These are phyloP conservation scores for Lolium perenne DNA, from an alignment of 176 grass and related monocot genomes.

Conservation along the genomic window DNA sequence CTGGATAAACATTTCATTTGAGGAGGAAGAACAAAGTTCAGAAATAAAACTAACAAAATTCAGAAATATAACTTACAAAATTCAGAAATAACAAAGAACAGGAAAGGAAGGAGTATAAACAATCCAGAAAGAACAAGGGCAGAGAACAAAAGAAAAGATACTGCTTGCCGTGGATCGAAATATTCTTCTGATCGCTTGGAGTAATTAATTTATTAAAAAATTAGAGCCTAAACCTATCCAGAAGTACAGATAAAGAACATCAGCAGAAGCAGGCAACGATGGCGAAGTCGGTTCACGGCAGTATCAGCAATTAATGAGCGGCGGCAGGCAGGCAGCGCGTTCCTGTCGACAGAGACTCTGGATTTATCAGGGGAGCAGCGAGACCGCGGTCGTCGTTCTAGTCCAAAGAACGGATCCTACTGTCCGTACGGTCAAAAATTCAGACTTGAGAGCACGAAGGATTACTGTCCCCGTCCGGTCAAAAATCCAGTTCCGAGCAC, in stretches of 20 bases:
- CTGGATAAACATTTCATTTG: no score
- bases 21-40: neutral
- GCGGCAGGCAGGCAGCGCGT: neutral
- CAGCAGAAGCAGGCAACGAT: neutral
- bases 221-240: neutral
- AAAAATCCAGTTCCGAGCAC: neutral
- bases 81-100: no score
- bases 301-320: neutral
- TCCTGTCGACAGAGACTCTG: neutral
- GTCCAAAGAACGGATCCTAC: neutral
- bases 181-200: neutral
- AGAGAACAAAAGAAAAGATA: conserved; percentile 15
- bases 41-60: no score
- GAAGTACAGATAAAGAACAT: neutral
- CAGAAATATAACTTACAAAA: no score
- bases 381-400: conserved; percentile 21
- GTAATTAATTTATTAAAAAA: neutral
- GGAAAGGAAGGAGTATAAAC: no score
- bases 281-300: neutral
- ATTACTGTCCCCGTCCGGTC: neutral
- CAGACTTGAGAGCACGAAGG: no score
- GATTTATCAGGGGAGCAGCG: neutral
- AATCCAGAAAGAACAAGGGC: neutral
- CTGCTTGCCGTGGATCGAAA: neutral
- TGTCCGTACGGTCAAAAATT: neutral